A percentile compares a stretch with the other conserved stretches of the same genome.
Evolutionary conservation across 345 rosid species (phyloP).

Genomic region (Adansonia digitata): DNA sequence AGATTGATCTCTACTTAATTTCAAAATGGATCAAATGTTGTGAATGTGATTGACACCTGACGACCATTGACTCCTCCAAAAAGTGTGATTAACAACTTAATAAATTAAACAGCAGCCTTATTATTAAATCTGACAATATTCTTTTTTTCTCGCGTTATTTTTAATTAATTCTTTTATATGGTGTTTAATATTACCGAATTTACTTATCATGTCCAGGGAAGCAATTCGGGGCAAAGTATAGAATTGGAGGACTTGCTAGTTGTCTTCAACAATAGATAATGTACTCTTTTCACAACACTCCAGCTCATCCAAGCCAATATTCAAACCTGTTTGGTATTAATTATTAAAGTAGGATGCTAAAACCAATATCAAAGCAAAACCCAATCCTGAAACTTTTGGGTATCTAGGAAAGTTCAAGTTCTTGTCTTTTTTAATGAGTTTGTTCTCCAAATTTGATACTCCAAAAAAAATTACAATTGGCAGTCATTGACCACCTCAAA

Average conservation of each 20-base stretch:
- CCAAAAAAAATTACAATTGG: too few species aligned
- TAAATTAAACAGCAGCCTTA: background rate
- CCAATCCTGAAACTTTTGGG: background rate
- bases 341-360: background rate
- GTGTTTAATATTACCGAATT: too few species aligned
- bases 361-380: background rate
- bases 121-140: too few species aligned
- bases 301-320: constrained; percentile 4
- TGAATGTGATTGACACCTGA: background rate
- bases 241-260: background rate
- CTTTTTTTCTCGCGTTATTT: too few species aligned
- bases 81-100: background rate
- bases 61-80: background rate
- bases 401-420: background rate
- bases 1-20: too few species aligned
- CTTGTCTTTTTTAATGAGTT: background rate
- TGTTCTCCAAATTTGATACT: background rate
- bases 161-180: too few species aligned
- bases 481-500: background rate
- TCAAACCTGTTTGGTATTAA: background rate
- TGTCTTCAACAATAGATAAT: background rate
- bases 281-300: background rate
- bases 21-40: too few species aligned
- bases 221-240: background rate
- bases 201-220: constrained; percentile 1